A percentile compares a stretch with the other conserved stretches of the same genome.
These are phyloP conservation scores for Scalesia atractyloides DNA, from an alignment of 129 eudicot genomes.

Conservation along the genomic window DNA sequence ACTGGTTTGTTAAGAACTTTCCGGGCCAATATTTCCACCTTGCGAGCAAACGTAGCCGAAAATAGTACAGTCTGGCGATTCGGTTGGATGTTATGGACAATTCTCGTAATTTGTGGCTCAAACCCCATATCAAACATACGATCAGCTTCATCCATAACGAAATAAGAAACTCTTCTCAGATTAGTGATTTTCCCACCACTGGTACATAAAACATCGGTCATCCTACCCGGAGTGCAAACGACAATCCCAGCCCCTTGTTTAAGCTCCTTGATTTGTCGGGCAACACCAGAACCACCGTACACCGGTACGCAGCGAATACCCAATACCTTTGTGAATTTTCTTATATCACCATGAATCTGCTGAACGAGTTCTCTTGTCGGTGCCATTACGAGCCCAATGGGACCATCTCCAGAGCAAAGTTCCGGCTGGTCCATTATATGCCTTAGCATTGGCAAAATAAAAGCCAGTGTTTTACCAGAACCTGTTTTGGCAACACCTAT, in stretches of 20 bases:
- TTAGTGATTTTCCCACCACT: slow-evolving; percentile 79
- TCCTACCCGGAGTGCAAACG: slow-evolving; percentile 80
- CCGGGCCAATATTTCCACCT: slow-evolving; percentile 80
- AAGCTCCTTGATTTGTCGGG: slow-evolving; percentile 71
- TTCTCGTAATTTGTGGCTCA: slow-evolving; percentile 76
- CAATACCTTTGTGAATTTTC: slow-evolving; percentile 60
- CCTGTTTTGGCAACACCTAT: slow-evolving; percentile 83
- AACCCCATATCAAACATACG: slow-evolving; percentile 92
- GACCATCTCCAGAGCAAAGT: slow-evolving; percentile 70
- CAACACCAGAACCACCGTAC: slow-evolving; percentile 87
- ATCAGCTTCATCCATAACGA: slow-evolving; percentile 88
- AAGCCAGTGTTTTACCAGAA: slow-evolving; percentile 77
- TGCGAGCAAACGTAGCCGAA: slow-evolving; percentile 80
- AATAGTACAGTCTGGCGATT: slow-evolving; percentile 79
- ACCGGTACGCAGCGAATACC: slow-evolving; percentile 79
- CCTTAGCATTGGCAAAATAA: slow-evolving; percentile 79
- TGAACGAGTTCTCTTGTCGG: slow-evolving; percentile 85
- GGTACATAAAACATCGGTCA: slow-evolving; percentile 76
- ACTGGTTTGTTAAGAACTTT: slow-evolving; percentile 73
- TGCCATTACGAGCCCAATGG: slow-evolving; percentile 81
- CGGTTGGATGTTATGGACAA: slow-evolving; percentile 77
- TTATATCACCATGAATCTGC: slow-evolving; percentile 72
- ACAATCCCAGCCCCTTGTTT: slow-evolving; percentile 80
- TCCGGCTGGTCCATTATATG: slow-evolving; percentile 81
- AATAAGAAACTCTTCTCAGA: slow-evolving; percentile 69